These are phyloP conservation scores for Dissoconium aciculare DNA, from an alignment of 2,329 filamentous ascomycete genomes.

Conservation along the genomic window DNA sequence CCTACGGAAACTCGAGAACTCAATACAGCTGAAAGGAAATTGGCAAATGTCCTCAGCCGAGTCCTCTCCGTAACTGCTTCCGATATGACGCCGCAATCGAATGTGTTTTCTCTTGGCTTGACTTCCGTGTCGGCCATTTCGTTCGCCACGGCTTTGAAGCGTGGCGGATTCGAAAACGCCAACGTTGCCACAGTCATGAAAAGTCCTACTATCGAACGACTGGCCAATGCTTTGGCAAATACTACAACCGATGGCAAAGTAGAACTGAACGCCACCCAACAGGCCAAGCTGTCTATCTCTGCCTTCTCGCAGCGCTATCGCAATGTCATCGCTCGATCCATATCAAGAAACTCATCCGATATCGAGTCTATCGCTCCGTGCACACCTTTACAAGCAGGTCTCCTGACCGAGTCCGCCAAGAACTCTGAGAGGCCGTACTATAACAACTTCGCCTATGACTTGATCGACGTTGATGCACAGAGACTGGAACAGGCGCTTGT, in stretches of 20 bases:
- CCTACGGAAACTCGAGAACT: slow-evolving; percentile 14
- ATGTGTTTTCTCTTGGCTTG: slow-evolving; percentile 71
- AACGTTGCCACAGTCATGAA: slow-evolving; percentile 54
- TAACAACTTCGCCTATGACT: slow-evolving; percentile 51
- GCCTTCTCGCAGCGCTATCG: slow-evolving; percentile 50
- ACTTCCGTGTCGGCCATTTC: slow-evolving; percentile 75
- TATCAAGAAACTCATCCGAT: slow-evolving; percentile 37
- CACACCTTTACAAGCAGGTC: slow-evolving; percentile 73
- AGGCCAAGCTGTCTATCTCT: slow-evolving; percentile 36
- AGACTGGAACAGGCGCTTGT: slow-evolving; percentile 45
- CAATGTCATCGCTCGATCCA: slow-evolving; percentile 35
- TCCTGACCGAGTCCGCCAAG: slow-evolving; percentile 56
- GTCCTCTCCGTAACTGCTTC: slow-evolving; percentile 35
- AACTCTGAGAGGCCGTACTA: slow-evolving; percentile 52
- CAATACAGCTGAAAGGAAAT: slow-evolving; percentile 28
- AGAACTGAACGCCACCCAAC: slow-evolving; percentile 31
- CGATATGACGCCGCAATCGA: slow-evolving; percentile 42
- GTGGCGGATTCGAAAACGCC: slow-evolving; percentile 44
- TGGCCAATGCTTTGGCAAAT: slow-evolving; percentile 24
- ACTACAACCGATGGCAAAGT: slow-evolving; percentile 6
- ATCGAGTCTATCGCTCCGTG: slow-evolving; percentile 69
- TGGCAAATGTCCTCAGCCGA: slow-evolving; percentile 41
- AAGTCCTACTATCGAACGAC: slow-evolving; percentile 30
- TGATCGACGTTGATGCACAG: slow-evolving; percentile 35
- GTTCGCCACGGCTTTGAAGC: slow-evolving; percentile 49